A percentile compares a stretch with the other conserved stretches of the same genome.
phyloP scores from a whole-genome alignment of 306 rosid genomes.

The Comarum palustre region DNA sequence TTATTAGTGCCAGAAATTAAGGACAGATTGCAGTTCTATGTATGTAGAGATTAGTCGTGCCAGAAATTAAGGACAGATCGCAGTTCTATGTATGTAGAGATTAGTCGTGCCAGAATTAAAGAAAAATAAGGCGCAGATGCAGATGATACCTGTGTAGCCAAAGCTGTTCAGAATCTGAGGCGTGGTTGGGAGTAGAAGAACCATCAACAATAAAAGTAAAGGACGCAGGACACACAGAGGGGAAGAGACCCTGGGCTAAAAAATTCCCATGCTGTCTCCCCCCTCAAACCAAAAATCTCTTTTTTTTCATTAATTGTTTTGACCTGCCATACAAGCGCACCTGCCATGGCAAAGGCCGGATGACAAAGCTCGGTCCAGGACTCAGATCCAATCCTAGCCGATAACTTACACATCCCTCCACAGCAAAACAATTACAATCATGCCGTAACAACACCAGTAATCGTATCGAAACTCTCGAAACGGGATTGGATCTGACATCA shows the following conservation, averaged over 20 bases:
- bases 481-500: neutral
- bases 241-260: constrained; percentile 58
- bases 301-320: constrained; percentile 42
- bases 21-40: too few species aligned
- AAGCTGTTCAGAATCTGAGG: neutral
- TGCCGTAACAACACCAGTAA: neutral
- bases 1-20: neutral
- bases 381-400: neutral
- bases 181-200: too few species aligned
- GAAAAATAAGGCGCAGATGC: neutral
- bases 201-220: neutral
- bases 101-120: neutral
- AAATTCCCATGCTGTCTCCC: constrained; percentile 58
- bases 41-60: too few species aligned
- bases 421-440: constrained; percentile 3
- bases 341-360: constrained; percentile 95
- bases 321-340: constrained; percentile 99
- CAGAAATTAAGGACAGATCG: too few species aligned
- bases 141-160: neutral
- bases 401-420: constrained; percentile 19
- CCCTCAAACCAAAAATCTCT: constrained; percentile 36
- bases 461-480: neutral
- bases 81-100: too few species aligned
- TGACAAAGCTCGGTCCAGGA: constrained; percentile 43
- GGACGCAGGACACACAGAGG: constrained; percentile 13